Evolutionary conservation across 176 grass and related monocot species (phyloP), one percentile per base, ranked within the genome.

Genomic region (Pontederia crassipes): DNA sequence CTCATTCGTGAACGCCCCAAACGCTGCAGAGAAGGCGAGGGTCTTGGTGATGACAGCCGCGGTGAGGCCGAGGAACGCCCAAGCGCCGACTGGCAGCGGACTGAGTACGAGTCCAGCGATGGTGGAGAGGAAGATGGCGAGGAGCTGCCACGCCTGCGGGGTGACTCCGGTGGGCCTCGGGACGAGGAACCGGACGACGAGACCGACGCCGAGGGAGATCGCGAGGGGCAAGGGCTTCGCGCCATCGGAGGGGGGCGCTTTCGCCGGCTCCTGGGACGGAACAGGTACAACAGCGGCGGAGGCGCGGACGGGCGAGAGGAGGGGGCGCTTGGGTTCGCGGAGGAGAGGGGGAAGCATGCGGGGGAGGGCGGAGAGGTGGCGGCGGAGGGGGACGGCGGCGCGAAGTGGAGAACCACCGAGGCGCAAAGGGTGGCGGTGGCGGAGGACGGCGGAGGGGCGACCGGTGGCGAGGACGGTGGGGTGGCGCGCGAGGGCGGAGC

Each of bases 61-160:
- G 9, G 90, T 95, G 60, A 95, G 82, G 11, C 90, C 90, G 45
- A 95, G 62, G 78, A 95, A 95, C 27, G 90, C 90, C 90, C 90
- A 95, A 0, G 90, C 90, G 14, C 90, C 90, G 0, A 90, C 90
- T 3, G 86, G 90, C 14, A 95, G 74, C 15, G 90, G 86, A 28
- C 83, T 77, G 18, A 95, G 86, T n/a, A 95, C 86, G 11, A 95
- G 80, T 20, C 90, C 90, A 2, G 86, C 75, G 47, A 95, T 82
- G 61, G 86, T 95, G 62, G 90, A 87, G 12, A 90, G 78, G 74
- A 95, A 89, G 62, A 95, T 82, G 50, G 90, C 81, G 46, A 95
- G 90, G 12, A 95, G 83, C 73, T 90, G 86, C 90, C 90, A 90
- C 17, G 86, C 86, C 74, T 95, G 86, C 12, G n/a, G 68, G 49